phyloP scores from a whole-genome alignment of 225 moss, liverwort and hornwort genomes.

The Rhytidiadelphus loreus region DNA sequence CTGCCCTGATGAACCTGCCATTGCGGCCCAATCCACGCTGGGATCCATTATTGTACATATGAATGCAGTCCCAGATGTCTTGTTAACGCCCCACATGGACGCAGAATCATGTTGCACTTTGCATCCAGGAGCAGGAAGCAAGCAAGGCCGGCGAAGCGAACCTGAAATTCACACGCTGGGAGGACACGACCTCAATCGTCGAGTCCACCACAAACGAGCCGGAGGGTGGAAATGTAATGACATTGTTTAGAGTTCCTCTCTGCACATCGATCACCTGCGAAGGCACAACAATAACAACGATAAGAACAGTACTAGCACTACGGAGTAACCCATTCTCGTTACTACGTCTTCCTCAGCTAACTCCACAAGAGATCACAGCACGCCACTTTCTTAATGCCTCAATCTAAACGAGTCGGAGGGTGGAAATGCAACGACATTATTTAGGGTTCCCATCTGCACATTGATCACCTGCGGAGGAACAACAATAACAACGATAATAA shows the following conservation, averaged over 20 bases:
- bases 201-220: slow-evolving; percentile 75
- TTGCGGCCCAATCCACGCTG: neutral
- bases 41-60: neutral
- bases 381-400: neutral
- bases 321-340: neutral
- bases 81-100: neutral
- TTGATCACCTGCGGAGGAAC: neutral
- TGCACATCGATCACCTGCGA: slow-evolving; percentile 71
- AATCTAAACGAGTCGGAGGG: neutral
- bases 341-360: neutral
- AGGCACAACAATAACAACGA: neutral
- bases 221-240: slow-evolving; percentile 78
- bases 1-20: slow-evolving; percentile 59
- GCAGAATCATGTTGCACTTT: neutral
- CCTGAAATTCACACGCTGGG: slow-evolving; percentile 79
- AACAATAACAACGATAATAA: neutral
- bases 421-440: neutral
- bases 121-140: neutral
- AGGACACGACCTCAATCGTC: slow-evolving; percentile 54
- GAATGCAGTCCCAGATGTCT: neutral
- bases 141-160: neutral
- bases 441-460: neutral
- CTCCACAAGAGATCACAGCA: neutral
- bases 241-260: slow-evolving; percentile 55
- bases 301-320: neutral